Conservation (phyloP, 2,329 filamentous ascomycete species). For the Sporothrix pseudoabietina region DNA sequence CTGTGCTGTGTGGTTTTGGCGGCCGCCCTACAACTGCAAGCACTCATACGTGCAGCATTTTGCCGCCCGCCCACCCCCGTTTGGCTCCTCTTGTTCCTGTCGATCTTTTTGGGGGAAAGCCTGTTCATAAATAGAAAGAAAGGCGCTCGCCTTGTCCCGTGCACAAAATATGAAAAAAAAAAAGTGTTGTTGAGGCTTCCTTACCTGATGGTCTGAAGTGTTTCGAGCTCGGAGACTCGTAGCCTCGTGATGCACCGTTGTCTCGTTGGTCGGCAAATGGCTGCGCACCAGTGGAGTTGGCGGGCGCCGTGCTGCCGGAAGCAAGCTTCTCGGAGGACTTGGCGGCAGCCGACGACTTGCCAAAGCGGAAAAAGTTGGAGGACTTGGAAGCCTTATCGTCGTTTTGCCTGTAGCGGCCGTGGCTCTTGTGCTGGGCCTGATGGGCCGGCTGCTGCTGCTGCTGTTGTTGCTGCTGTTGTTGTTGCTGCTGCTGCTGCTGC, state of each 20-base stretch:
- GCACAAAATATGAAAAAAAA: too few species aligned
- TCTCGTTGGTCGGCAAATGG: constrained; percentile 45
- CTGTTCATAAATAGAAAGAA: neutral
- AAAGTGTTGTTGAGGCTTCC: neutral
- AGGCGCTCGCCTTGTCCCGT: neutral
- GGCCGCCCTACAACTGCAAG: neutral
- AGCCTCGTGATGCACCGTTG: constrained; percentile 46
- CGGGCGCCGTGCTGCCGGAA: neutral
- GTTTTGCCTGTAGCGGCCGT: constrained; percentile 40
- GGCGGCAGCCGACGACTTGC: constrained; percentile 45
- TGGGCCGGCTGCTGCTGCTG: constrained; percentile 33
- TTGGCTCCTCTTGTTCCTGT: constrained; percentile 15
- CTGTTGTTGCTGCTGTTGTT: constrained; percentile 37
- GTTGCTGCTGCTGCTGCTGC: constrained; percentile 33
- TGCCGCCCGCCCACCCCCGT: neutral
- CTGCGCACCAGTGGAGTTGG: constrained; percentile 35
- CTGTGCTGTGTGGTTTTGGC: neutral
- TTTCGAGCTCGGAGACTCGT: constrained; percentile 39
- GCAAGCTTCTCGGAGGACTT: constrained; percentile 45
- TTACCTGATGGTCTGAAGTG: constrained; percentile 42
- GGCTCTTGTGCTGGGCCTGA: constrained; percentile 38
- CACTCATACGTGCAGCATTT: neutral
- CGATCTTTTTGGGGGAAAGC: constrained; percentile 9
- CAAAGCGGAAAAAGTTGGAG: constrained; percentile 55
- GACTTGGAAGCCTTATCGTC: constrained; percentile 50